Conservation (phyloP, 495 filamentous ascomycete species). For the Penicilliopsis zonata region DNA sequence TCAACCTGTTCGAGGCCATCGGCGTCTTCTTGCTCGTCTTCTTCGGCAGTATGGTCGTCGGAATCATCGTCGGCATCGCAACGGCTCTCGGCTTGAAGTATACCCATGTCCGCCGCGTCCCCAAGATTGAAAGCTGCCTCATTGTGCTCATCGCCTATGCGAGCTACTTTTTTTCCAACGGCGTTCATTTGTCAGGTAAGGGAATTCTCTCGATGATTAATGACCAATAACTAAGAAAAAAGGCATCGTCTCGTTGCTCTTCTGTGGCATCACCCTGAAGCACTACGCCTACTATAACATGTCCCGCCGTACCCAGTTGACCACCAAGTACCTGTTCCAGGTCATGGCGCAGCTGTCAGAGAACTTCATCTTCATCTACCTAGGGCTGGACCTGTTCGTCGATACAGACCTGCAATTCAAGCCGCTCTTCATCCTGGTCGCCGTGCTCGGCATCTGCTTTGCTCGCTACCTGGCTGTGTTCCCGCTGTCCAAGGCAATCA, state of each 20-base stretch:
- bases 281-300: conserved; percentile 99
- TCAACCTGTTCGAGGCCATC: conserved; percentile 77
- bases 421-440: conserved; percentile 89
- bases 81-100: conserved; percentile 86
- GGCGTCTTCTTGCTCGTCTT: conserved; percentile 94
- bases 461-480: conserved; percentile 92
- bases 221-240: neutral
- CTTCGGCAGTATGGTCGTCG: conserved; percentile 85
- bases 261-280: conserved; percentile 96
- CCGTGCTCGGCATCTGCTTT: conserved; percentile 79
- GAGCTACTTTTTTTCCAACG: conserved; percentile 95
- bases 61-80: conserved; percentile 71
- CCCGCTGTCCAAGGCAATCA: conserved; percentile 78
- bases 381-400: conserved; percentile 88
- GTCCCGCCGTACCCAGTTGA: conserved; percentile 93
- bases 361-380: conserved; percentile 99
- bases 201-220: neutral
- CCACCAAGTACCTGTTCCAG: conserved; percentile 96
- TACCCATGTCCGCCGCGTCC: conserved; percentile 80
- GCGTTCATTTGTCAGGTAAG: conserved; percentile 85
- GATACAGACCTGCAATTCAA: conserved; percentile 80
- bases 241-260: conserved; percentile 95
- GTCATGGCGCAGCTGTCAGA: conserved; percentile 90
- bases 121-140: conserved; percentile 92
- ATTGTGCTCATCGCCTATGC: conserved; percentile 90